A percentile compares a stretch with the other conserved stretches of the same genome.
phyloP scores from a whole-genome alignment of 257 asterid species.

The Plantago ovata region DNA sequence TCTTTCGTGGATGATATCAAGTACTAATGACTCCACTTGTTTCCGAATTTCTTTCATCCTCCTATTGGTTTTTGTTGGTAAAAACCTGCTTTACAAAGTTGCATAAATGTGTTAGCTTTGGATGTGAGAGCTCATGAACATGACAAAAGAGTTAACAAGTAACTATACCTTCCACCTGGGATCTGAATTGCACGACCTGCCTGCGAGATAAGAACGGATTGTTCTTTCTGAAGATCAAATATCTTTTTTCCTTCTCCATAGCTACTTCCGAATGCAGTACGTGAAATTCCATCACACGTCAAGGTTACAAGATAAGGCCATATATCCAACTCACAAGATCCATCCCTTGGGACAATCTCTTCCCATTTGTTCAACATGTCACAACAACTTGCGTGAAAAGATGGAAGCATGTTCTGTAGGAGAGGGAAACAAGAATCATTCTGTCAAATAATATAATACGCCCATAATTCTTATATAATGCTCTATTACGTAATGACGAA shows the following conservation, averaged over 20 bases:
- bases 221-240: no score
- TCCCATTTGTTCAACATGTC: no score
- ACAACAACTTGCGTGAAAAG: no score
- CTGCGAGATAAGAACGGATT: conserved; percentile 39
- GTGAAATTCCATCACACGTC: conserved; percentile 51
- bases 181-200: conserved; percentile 40
- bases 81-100: conserved; percentile 14
- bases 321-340: conserved; percentile 44
- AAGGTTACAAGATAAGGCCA: conserved; percentile 45
- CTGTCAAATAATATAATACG: no score
- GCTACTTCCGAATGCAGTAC: no score
- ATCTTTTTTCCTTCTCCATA: no score
- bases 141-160: conserved; percentile 15
- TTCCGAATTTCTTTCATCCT: no score
- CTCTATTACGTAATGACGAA: neutral
- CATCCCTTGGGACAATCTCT: conserved; percentile 20
- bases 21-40: no score
- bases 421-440: neutral
- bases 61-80: conserved; percentile 8
- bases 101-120: conserved; percentile 26
- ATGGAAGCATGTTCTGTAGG: no score
- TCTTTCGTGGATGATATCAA: no score
- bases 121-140: conserved; percentile 2
- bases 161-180: conserved; percentile 56
- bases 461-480: no score